A percentile compares a stretch with the other conserved stretches of the same genome.
Evolutionary conservation across 2,329 filamentous ascomycete species (phyloP).

Genomic region (Pseudogymnoascus sp.): DNA sequence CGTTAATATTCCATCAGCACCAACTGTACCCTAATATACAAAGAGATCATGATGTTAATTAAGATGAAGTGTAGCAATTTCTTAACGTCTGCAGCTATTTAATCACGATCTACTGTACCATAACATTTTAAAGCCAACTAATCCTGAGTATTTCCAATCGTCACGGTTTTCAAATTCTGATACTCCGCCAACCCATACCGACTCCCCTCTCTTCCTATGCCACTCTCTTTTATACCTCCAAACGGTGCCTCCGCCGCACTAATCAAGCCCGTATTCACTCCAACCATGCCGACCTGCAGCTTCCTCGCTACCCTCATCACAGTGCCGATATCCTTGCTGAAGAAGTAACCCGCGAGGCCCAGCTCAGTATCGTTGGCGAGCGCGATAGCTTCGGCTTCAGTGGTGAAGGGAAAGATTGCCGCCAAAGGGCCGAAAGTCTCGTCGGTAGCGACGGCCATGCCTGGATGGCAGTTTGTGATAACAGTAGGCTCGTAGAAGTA

Average conservation of each 20-base stretch:
- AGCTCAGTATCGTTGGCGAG: constrained; percentile 54
- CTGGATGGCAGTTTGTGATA: constrained; percentile 48
- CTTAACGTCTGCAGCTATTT: neutral
- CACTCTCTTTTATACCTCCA: constrained; percentile 75
- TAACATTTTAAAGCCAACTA: neutral
- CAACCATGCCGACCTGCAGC: constrained; percentile 64
- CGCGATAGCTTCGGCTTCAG: constrained; percentile 55
- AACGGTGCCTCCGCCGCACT: constrained; percentile 39
- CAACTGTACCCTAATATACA: neutral
- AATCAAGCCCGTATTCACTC: constrained; percentile 51
- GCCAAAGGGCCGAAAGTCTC: constrained; percentile 61
- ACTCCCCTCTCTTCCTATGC: constrained; percentile 73
- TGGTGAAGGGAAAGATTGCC: constrained; percentile 58
- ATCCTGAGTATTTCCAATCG: neutral
- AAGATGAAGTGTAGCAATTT: neutral
- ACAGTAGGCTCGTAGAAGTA: constrained; percentile 68
- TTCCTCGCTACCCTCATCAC: constrained; percentile 60
- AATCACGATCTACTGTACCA: neutral
- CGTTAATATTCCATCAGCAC: neutral
- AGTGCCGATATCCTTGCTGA: constrained; percentile 61
- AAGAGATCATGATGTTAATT: neutral
- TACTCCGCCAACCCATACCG: constrained; percentile 74
- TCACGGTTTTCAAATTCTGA: constrained; percentile 61
- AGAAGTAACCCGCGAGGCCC: constrained; percentile 61
- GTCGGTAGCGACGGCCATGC: constrained; percentile 47